Percentiles rank a stretch among this genome's conserved stretches.
Conservation (phyloP, 768 basidiomycete species). For the Suillus brevipes region DNA sequence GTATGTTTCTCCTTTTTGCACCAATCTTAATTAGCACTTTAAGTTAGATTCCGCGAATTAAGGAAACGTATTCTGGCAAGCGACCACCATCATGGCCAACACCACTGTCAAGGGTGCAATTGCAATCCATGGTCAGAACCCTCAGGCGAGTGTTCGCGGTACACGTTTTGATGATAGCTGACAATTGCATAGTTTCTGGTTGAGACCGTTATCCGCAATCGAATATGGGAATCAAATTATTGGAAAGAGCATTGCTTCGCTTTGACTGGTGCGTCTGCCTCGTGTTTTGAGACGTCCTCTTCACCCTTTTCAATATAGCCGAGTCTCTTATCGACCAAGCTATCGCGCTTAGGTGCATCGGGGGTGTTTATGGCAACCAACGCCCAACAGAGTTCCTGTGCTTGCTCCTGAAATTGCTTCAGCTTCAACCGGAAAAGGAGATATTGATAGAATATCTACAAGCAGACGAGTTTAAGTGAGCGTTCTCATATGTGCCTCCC, state of each 20-base stretch:
- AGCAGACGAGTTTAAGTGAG: slow-evolving; percentile 98
- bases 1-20: neutral
- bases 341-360: slow-evolving; percentile 76
- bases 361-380: slow-evolving; percentile 95
- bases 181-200: slow-evolving; percentile 70
- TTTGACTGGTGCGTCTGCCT: slow-evolving; percentile 66
- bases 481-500: slow-evolving; percentile 12
- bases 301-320: slow-evolving; percentile 46
- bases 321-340: slow-evolving; percentile 94
- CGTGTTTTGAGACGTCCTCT: slow-evolving; percentile 2
- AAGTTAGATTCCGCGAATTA: neutral
- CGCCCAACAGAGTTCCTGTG: slow-evolving; percentile 93
- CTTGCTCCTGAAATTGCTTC: slow-evolving; percentile 88
- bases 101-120: slow-evolving; percentile 85
- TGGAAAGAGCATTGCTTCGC: slow-evolving; percentile 99
- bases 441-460: slow-evolving; percentile 92
- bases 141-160: slow-evolving; percentile 64
- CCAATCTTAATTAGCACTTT: neutral
- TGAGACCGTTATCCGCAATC: slow-evolving; percentile 92
- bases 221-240: slow-evolving; percentile 91
- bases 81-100: slow-evolving; percentile 71
- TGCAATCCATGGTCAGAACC: slow-evolving; percentile 96
- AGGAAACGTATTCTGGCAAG: neutral
- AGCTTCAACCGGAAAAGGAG: slow-evolving; percentile 97
- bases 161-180: slow-evolving; percentile 11